Evolutionary conservation across 2,329 filamentous ascomycete species (phyloP).

Genomic region (Xylaria sp.): DNA sequence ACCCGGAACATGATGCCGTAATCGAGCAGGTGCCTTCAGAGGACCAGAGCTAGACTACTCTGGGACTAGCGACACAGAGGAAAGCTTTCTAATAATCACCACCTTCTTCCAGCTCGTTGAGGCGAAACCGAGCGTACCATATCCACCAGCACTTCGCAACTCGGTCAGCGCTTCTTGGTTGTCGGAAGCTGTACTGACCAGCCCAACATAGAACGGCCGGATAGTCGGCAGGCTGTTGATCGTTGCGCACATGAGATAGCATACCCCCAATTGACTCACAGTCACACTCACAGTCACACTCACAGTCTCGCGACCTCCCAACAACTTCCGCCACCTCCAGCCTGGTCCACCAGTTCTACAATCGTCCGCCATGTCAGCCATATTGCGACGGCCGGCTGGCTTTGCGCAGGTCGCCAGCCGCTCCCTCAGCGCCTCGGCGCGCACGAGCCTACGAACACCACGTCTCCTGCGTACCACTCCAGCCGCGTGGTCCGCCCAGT

Average conservation of each 20-base stretch:
- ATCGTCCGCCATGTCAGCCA: constrained; percentile 42
- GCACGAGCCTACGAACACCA: constrained; percentile 34
- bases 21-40: constrained; percentile 6
- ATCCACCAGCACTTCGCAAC: not conserved
- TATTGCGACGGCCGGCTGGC: constrained; percentile 40
- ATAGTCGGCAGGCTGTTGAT: not conserved
- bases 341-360: constrained; percentile 27
- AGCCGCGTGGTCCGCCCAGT: constrained; percentile 33
- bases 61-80: constrained; percentile 25
- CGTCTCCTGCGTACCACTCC: constrained; percentile 34
- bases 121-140: constrained; percentile 23
- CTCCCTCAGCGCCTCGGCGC: constrained; percentile 34
- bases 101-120: constrained; percentile 26
- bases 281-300: not conserved
- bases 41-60: constrained; percentile 13
- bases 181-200: not conserved
- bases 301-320: constrained; percentile 17
- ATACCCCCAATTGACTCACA: constrained; percentile 15
- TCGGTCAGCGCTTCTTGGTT: not conserved
- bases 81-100: constrained; percentile 37
- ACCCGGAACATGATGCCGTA: constrained; percentile 15
- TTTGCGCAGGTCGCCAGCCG: constrained; percentile 36
- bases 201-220: not conserved
- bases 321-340: constrained; percentile 30
- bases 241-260: constrained; percentile 34